Conservation (phyloP, 2,329 filamentous ascomycete genomes). For the Fusarium sp. region DNA sequence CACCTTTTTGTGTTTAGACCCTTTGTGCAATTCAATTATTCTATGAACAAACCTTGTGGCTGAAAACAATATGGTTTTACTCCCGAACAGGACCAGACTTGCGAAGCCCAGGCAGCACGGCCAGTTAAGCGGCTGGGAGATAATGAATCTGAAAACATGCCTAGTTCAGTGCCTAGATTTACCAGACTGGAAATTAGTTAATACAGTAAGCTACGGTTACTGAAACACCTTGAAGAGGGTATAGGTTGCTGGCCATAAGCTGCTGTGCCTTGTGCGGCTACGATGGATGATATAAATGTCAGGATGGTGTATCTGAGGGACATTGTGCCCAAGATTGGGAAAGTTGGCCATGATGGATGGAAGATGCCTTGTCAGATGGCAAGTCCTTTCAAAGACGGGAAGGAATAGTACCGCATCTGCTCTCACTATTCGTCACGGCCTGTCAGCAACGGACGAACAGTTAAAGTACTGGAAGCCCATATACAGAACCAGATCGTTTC, state of each 20-base stretch:
- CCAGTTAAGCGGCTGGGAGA: rapidly evolving
- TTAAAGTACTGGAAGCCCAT: background rate
- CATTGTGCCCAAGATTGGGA: background rate
- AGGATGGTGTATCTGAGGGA: background rate
- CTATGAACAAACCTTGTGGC: background rate
- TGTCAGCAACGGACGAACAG: no score
- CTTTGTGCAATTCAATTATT: background rate
- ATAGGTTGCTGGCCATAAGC: background rate
- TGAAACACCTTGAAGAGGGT: rapidly evolving
- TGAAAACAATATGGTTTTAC: rapidly evolving
- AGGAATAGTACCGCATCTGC: background rate
- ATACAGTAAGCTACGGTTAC: no score
- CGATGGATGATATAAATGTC: background rate
- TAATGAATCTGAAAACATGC: background rate
- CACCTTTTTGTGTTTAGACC: background rate
- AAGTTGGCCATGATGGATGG: background rate
- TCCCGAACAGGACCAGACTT: background rate
- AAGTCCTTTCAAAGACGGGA: background rate
- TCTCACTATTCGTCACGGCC: background rate
- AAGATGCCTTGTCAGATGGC: background rate
- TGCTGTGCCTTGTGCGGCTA: background rate
- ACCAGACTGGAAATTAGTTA: no score
- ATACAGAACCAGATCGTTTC: background rate
- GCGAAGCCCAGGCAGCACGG: rapidly evolving
- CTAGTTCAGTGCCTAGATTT: background rate